Base-by-base conservation (phyloP, 2,329 filamentous ascomycete genomes). In the Pseudogymnoascus pannorum region DNA sequence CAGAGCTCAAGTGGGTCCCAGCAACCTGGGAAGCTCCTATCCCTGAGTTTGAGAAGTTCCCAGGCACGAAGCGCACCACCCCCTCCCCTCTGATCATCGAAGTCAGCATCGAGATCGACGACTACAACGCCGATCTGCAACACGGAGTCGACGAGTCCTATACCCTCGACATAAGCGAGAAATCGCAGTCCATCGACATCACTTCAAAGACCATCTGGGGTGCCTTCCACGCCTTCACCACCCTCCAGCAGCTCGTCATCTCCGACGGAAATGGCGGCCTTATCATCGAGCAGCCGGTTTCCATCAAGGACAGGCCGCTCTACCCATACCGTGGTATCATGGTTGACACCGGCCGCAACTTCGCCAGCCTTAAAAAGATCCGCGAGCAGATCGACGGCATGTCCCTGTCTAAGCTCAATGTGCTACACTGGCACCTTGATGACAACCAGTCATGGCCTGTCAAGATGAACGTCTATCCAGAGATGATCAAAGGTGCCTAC, bases 401-500 rank as follows among this genome's bases (percentile, higher is more conserved):
- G 68, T 78, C 87, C 1, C 89, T 86, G 79, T 90, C 86, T 75
- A 93, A 94, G 77, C 80, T 94, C 77, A 93, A 93, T 75, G 81
- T 86, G 4, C 79, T 94, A 63, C 90, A 93, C 72, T 78, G 92
- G 63, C 89, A 94, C 76, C 78, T 87, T 58, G 92, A 89, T 7
- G 90, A 94, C 73, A 86, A 87, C 7, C 89, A 94, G 74, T 88
- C 89, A 3, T 94, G 90, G 87, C 91, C 91, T 0, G 77, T 95
- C n/a, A 88, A 90, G 68, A 86, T 95, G 60, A 87, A 88, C 0
- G 74, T 87, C 3, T 76, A 94, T 66, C 88, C 91, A 3, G 80
- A 86, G 61, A 79, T 95, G 11, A 81, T 89, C 4, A 86, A 89
- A 71, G 91, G 90, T 36, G 87, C 89, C 1, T 94, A 94, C 69